These are phyloP conservation scores for Stachybotrys chartarum DNA, from an alignment of 2,329 filamentous ascomycete species.

Conservation along the genomic window DNA sequence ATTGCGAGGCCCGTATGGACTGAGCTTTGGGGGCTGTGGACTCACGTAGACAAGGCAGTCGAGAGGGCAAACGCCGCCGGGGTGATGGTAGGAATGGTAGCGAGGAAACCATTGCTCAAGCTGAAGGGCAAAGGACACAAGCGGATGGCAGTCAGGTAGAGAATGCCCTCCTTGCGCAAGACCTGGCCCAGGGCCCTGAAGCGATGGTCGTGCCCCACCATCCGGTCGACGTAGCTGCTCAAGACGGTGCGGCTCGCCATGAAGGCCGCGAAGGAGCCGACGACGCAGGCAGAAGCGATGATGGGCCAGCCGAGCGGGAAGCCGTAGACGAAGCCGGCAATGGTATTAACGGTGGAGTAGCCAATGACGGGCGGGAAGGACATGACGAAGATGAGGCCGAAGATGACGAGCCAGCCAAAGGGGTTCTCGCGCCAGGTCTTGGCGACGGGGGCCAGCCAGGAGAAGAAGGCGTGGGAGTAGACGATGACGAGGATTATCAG, in stretches of 20 bases:
- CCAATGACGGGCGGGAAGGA: slow-evolving; percentile 85
- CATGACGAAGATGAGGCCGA: slow-evolving; percentile 65
- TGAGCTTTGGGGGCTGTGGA: background rate
- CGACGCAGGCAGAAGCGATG: slow-evolving; percentile 68
- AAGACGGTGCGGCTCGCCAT: slow-evolving; percentile 73
- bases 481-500: slow-evolving; percentile 63
- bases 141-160: slow-evolving; percentile 83
- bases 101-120: slow-evolving; percentile 87
- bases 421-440: slow-evolving; percentile 67
- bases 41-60: slow-evolving; percentile 64
- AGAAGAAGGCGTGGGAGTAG: slow-evolving; percentile 76
- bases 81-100: slow-evolving; percentile 83
- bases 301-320: slow-evolving; percentile 70
- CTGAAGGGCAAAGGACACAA: slow-evolving; percentile 91
- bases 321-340: slow-evolving; percentile 49
- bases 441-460: slow-evolving; percentile 64
- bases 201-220: slow-evolving; percentile 76
- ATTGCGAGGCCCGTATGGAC: background rate
- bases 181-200: slow-evolving; percentile 87
- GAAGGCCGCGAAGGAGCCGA: slow-evolving; percentile 74
- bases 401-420: slow-evolving; percentile 70
- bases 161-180: slow-evolving; percentile 81
- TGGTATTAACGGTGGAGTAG: slow-evolving; percentile 64
- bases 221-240: slow-evolving; percentile 66
- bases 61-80: slow-evolving; percentile 71